These are phyloP conservation scores for Intubia oerlemansii DNA, from an alignment of 2,329 filamentous ascomycete species.

Conservation along the genomic window DNA sequence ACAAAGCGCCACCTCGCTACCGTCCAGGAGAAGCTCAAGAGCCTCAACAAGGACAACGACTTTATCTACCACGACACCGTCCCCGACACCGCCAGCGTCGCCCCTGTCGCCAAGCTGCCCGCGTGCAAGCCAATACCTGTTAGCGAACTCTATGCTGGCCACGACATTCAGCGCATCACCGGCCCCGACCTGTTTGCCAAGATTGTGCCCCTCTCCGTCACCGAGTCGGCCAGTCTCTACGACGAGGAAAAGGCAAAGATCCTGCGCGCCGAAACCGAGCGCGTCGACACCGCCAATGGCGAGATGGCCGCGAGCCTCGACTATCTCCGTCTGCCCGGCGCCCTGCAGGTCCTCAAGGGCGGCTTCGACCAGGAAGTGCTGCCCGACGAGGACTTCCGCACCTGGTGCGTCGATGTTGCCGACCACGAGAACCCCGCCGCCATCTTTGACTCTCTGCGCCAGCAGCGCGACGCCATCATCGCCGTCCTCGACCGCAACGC, in stretches of 20 bases:
- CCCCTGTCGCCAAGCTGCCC: conserved; percentile 71
- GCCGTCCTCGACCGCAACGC: conserved; percentile 55
- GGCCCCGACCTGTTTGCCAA: conserved; percentile 94
- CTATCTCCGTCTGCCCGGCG: conserved; percentile 75
- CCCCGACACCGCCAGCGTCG: conserved; percentile 62
- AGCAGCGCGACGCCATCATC: conserved; percentile 57
- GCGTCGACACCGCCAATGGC: conserved; percentile 77
- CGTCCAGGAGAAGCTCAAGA: conserved; percentile 59
- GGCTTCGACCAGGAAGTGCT: conserved; percentile 76
- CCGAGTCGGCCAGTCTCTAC: conserved; percentile 88
- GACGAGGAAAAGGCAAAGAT: conserved; percentile 97
- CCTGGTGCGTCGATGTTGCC: conserved; percentile 85
- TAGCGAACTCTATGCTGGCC: conserved; percentile 86
- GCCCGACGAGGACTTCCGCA: conserved; percentile 77
- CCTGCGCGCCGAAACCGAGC: conserved; percentile 79
- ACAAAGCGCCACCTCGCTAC: conserved; percentile 63
- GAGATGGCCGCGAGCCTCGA: conserved; percentile 93
- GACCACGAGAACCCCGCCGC: conserved; percentile 59
- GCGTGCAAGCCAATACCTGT: conserved; percentile 95
- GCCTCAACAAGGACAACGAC: conserved; percentile 80
- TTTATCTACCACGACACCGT: conserved; percentile 95
- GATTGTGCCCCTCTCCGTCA: conserved; percentile 88
- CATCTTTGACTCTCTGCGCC: conserved; percentile 59
- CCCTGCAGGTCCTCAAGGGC: conserved; percentile 78
- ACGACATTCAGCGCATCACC: conserved; percentile 92